Base-by-base conservation (phyloP, 1,139 yeast species). In the Zygosaccharomyces pseudobailii region DNA sequence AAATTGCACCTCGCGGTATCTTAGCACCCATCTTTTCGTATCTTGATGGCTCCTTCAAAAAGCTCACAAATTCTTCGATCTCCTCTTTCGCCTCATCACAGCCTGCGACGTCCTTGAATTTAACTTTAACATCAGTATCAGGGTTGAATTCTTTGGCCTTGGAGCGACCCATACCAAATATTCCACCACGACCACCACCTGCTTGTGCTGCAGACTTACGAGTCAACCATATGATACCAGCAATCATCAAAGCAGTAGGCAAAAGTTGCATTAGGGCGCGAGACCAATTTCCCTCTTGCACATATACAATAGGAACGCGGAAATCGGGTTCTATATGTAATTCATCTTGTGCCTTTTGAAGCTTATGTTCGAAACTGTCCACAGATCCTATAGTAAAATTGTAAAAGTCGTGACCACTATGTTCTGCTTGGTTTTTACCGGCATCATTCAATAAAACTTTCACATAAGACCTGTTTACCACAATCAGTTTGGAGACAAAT, bases 31-130 rank as follows among this genome's bases (percentile, higher is more conserved):
- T 72, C 56, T 76, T 79, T 63, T 84, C 90, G 66, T 84, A 85
- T 59, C 84, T 81, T 39, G 73, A 69, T 2, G 94, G 92, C 54
- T 84, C 78, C 62, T 84, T 85, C 66, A 85, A 75, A 59, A 85
- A 85, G 58, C 82, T 80, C 40, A 85, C 94, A 68, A 85, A 85
- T 65, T 85, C 94, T 89, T 84, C 83, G 56, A 85, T 83, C 67
- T 85, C 94, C 64, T 82, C 88, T 59, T 85, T 85, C 6, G 90
- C 86, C 65, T 85, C 94, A 57, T 82, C 86, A 65, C 87, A 82
- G 28, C 94, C 94, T 1, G 94, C 94, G 47, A 85, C 92, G 63
- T 84, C 92, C 55, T 81, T 80, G 59, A 85, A 85, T 58, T 80
- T 82, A 41, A 84, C 78, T 59, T 83, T 82, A 2, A 83, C 84